Conservation (phyloP, 176 grass and related monocot species). For the Chloris gayana region DNA sequence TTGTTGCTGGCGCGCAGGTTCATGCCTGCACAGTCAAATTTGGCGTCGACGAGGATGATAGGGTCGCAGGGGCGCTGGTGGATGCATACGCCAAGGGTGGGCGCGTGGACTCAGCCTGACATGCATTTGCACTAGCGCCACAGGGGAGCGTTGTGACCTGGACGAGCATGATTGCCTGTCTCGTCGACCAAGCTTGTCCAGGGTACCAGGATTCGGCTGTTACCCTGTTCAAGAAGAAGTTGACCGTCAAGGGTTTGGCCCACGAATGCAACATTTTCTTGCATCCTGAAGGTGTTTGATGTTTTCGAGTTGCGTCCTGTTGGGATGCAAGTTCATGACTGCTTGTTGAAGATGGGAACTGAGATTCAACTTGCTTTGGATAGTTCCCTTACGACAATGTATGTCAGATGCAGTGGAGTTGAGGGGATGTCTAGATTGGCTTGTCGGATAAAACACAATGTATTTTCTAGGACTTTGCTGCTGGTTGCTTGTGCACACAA, state of each 20-base stretch:
- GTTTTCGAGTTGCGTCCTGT: constrained; percentile 32
- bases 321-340: constrained; percentile 68
- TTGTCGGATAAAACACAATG: constrained; percentile 54
- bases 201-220: constrained; percentile 33
- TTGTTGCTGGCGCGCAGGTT: constrained; percentile 30
- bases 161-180: constrained; percentile 64
- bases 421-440: constrained; percentile 55
- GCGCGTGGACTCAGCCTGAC: constrained; percentile 45
- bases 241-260: constrained; percentile 57
- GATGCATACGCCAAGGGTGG: constrained; percentile 68
- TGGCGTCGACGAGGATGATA: constrained; percentile 45
- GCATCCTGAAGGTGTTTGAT: constrained; percentile 64
- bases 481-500: constrained; percentile 62
- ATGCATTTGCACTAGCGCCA: constrained; percentile 33
- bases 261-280: constrained; percentile 53
- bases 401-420: constrained; percentile 62
- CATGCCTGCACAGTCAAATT: constrained; percentile 51
- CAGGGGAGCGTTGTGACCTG: constrained; percentile 48
- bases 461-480: constrained; percentile 44
- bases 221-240: constrained; percentile 51
- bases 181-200: constrained; percentile 38
- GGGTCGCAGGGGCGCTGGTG: constrained; percentile 49
- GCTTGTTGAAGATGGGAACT: constrained; percentile 66
- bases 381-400: constrained; percentile 64
- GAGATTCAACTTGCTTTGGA: constrained; percentile 54